A percentile compares a stretch with the other conserved stretches of the same genome.
Evolutionary conservation across 2,329 filamentous ascomycete genomes (phyloP).

Genomic region (Alternaria sp.): DNA sequence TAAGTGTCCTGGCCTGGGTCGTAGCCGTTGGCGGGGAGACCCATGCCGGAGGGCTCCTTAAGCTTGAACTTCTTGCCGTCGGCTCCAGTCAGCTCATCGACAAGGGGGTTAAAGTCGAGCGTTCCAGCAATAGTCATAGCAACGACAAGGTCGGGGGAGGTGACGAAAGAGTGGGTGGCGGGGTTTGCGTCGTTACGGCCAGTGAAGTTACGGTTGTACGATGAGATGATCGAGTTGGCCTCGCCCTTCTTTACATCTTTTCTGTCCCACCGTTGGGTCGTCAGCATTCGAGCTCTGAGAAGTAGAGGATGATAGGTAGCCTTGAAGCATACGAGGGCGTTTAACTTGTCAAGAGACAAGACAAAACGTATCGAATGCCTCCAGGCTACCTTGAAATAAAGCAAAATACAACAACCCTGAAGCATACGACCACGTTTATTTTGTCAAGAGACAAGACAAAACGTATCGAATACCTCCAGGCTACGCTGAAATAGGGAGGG

Average conservation of each 20-base stretch:
- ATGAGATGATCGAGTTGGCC: conserved; percentile 95
- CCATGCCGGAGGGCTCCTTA: conserved; percentile 76
- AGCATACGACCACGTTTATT: background rate
- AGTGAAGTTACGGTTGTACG: conserved; percentile 99
- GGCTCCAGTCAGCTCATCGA: conserved; percentile 90
- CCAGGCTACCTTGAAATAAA: too few species aligned
- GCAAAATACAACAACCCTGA: too few species aligned
- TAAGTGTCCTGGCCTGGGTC: conserved; percentile 93
- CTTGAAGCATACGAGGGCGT: too few species aligned
- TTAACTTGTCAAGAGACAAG: too few species aligned
- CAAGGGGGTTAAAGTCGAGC: conserved; percentile 93
- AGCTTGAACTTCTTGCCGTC: conserved; percentile 96
- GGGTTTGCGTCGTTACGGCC: conserved; percentile 97
- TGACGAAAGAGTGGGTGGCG: conserved; percentile 90
- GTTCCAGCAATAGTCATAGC: conserved; percentile 83
- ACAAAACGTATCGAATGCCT: too few species aligned
- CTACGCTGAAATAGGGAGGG: too few species aligned
- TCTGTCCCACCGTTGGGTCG: too few species aligned
- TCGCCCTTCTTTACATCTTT: conserved; percentile 96
- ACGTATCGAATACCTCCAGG: background rate
- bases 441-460: background rate
- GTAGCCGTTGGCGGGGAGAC: conserved; percentile 81
- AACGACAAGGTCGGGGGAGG: conserved; percentile 87
- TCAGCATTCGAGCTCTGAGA: too few species aligned
- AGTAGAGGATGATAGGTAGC: too few species aligned